These are phyloP conservation scores for Eucalyptus urophylla DNA, from an alignment of 345 rosid genomes.

Conservation along the genomic window DNA sequence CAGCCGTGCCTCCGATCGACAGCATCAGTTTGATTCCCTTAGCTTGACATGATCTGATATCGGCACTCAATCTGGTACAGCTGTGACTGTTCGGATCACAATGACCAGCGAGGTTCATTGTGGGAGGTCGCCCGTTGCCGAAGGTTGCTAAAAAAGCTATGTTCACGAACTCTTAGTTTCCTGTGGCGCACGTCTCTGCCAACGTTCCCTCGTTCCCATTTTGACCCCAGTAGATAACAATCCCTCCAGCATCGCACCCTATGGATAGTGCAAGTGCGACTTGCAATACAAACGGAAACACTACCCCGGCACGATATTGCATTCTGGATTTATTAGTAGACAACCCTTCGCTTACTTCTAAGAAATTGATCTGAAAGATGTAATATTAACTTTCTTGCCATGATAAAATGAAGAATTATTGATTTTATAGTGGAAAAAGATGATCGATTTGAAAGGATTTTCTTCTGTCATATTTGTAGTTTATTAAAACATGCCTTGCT, in stretches of 20 bases:
- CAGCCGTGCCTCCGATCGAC: slow-evolving; percentile 22
- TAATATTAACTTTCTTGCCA: not conserved
- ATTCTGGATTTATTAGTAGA: not conserved
- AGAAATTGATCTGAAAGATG: accelerated
- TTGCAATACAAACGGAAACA: accelerated
- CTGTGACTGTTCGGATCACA: not conserved
- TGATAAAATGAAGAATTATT: accelerated
- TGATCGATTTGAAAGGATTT: accelerated
- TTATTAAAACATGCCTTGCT: not conserved
- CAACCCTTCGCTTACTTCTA: accelerated
- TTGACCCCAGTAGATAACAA: slow-evolving; percentile 35
- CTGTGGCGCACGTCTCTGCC: slow-evolving; percentile 25
- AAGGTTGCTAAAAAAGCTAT: slow-evolving; percentile 37
- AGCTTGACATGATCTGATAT: not conserved
- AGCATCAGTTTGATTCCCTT: slow-evolving; percentile 33
- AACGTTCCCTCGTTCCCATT: slow-evolving; percentile 42
- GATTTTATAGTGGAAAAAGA: accelerated
- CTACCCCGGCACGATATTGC: accelerated
- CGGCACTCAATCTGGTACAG: not conserved
- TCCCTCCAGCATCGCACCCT: not conserved
- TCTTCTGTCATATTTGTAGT: not conserved
- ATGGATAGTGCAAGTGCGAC: accelerated
- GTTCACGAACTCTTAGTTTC: slow-evolving; percentile 28
- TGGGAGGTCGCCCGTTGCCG: slow-evolving; percentile 31
- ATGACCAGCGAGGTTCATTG: slow-evolving; percentile 46